Base-by-base conservation (phyloP, 1,139 yeast species). In the Diutina neorugosa region DNA sequence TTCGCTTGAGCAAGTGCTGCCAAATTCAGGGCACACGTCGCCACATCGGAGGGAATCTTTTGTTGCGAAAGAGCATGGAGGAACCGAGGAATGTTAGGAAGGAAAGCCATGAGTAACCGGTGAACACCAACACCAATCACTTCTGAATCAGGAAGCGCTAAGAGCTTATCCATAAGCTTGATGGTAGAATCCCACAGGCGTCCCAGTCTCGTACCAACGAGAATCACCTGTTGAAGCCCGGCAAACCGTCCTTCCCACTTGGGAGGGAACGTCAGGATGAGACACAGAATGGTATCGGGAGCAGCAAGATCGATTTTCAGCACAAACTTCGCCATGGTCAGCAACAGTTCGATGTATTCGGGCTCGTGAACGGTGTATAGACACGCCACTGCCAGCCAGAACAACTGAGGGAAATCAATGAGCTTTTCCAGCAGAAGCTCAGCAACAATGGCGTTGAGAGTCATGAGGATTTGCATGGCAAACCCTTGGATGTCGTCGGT, bases 321-420 rank as follows among this genome's bases (percentile, higher is more conserved):
- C 23, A 93, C 79, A 62, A 91, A 85, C 61, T 87, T 89, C 42
- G 90, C 81, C 63, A 93, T 70, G 2, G 94, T 82, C 0, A 94
- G 85, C 47, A 93, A 70, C 0, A 86, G 87, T 63, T 93, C 98
- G 53, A 89, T 81, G 62, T 86, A 94, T 63, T 94, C 98, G 61
- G 86, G 91, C 65, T 94, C 98, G 61, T 90, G 96, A 42, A 90
- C 78, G 0, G 97, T 89, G 54, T 86, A 84, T 59, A 93, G 70
- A 61, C 97, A 86, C 1, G 98, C 98, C 31, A 91, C 95, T 37
- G 94, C 82, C 1, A 93, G 86, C 99, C 99, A 94, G 64, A 93
- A 94, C 44, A 93, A 69, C 64, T 91, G 98, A 0, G 98, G 98
- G 65, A 85, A 89, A 58, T 87, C 88, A 56, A 87, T 84, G 57